phyloP scores from a whole-genome alignment of 2,329 filamentous ascomycete species.

The Colletotrichum sidae region DNA sequence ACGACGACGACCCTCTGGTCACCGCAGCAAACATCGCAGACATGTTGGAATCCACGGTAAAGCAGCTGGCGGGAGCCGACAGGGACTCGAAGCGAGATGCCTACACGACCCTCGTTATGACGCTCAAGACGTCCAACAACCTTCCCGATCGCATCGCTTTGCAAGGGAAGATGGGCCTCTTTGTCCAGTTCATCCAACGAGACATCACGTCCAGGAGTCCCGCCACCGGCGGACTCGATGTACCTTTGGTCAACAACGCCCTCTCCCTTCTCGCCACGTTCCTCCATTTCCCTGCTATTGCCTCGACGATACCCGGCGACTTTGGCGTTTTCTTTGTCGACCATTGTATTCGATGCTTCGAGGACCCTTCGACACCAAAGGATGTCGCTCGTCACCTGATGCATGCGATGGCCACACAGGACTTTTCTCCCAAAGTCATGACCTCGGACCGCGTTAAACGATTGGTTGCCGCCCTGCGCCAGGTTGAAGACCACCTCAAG shows the following conservation, averaged over 20 bases:
- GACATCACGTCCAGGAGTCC: conserved; percentile 76
- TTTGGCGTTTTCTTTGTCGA: conserved; percentile 86
- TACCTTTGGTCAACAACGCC: conserved; percentile 80
- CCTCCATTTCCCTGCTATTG: conserved; percentile 78
- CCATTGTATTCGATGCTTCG: conserved; percentile 79
- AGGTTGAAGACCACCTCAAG: conserved; percentile 77
- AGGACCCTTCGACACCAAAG: conserved; percentile 77
- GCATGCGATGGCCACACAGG: conserved; percentile 83
- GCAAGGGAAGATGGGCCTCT: conserved; percentile 78
- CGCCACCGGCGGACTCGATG: conserved; percentile 66
- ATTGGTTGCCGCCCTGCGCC: conserved; percentile 77
- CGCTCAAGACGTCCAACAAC: conserved; percentile 84
- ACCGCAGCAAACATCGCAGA: conserved; percentile 71
- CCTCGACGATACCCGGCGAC: conserved; percentile 77
- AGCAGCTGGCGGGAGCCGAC: conserved; percentile 82
- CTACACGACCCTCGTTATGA: conserved; percentile 82
- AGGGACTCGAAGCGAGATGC: conserved; percentile 83
- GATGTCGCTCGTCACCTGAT: conserved; percentile 83
- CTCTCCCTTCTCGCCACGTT: conserved; percentile 83
- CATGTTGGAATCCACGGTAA: conserved; percentile 87
- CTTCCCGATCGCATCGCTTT: conserved; percentile 80
- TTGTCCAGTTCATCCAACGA: conserved; percentile 85
- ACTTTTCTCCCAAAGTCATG: conserved; percentile 81
- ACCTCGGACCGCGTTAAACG: conserved; percentile 76
- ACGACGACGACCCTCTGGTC: conserved; percentile 48